These are phyloP conservation scores for Setaria italica DNA, from an alignment of 202 grass and related monocot species.

Conservation along the genomic window DNA sequence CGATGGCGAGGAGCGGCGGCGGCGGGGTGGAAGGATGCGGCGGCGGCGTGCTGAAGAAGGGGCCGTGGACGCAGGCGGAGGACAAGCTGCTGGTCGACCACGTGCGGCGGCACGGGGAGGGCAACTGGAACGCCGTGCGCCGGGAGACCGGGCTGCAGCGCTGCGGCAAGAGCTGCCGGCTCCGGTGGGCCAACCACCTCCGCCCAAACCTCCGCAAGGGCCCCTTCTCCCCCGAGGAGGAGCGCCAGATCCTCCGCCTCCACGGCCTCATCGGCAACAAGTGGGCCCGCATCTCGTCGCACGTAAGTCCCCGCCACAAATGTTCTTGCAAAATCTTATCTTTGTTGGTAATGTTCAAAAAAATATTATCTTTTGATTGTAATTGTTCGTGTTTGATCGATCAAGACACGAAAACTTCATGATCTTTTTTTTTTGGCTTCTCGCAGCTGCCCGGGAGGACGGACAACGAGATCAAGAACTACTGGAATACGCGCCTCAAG, in stretches of 20 bases:
- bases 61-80: constrained; percentile 88
- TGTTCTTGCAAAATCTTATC: background rate
- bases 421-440: background rate
- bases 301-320: constrained; percentile 36
- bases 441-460: constrained; percentile 74
- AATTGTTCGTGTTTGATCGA: background rate
- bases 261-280: constrained; percentile 83
- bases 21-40: background rate
- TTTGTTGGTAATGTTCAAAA: background rate
- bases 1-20: constrained; percentile 35
- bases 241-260: constrained; percentile 78
- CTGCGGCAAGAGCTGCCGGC: constrained; percentile 94
- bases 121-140: constrained; percentile 90
- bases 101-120: constrained; percentile 79
- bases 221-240: constrained; percentile 78
- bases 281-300: constrained; percentile 74
- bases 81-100: constrained; percentile 77
- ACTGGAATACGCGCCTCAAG: constrained; percentile 85
- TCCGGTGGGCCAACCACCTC: constrained; percentile 96
- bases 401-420: background rate
- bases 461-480: constrained; percentile 97
- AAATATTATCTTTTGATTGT: background rate
- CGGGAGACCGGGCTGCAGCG: constrained; percentile 69
- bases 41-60: constrained; percentile 63
- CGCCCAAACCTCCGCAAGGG: constrained; percentile 94